Percentiles rank a stretch among this genome's conserved stretches.
These are phyloP conservation scores for Boletellus emodensis DNA, from an alignment of 768 basidiomycete genomes.

Conservation along the genomic window DNA sequence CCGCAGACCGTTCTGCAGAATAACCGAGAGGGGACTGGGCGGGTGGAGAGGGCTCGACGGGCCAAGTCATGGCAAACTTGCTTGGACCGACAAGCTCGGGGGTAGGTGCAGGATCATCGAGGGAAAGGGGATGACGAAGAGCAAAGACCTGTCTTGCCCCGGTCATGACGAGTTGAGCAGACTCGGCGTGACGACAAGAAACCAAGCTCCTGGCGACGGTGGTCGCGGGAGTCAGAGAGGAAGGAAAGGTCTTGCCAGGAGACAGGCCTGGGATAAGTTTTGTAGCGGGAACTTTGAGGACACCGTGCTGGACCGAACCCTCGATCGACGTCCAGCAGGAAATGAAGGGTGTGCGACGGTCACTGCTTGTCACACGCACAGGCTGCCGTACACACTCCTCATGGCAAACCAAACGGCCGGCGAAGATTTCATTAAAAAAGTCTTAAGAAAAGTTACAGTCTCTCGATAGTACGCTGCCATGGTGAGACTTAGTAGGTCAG, in stretches of 20 bases:
- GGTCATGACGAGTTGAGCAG: slow-evolving; percentile 21
- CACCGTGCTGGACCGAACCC: slow-evolving; percentile 18
- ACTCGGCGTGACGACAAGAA: slow-evolving; percentile 8
- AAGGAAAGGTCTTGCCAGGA: slow-evolving; percentile 25
- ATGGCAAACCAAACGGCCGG: slow-evolving; percentile 20
- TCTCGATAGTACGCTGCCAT: slow-evolving; percentile 24
- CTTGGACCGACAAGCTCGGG: slow-evolving; percentile 46
- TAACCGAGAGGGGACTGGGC: slow-evolving; percentile 33
- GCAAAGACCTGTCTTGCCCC: slow-evolving; percentile 38
- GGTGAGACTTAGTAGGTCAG: slow-evolving; percentile 37
- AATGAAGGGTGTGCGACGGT: slow-evolving; percentile 24
- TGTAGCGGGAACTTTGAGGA: slow-evolving; percentile 13
- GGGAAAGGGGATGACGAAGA: slow-evolving; percentile 45
- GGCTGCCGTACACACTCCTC: slow-evolving; percentile 20
- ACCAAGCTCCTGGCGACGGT: slow-evolving; percentile 13
- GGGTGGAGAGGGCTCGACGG: slow-evolving; percentile 41
- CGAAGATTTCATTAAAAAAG: slow-evolving; percentile 29
- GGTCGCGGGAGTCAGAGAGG: slow-evolving; percentile 10
- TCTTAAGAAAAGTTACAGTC: slow-evolving; percentile 13
- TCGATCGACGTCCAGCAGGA: slow-evolving; percentile 25
- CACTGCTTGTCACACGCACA: slow-evolving; percentile 26
- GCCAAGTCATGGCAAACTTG: slow-evolving; percentile 62
- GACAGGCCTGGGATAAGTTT: slow-evolving; percentile 16
- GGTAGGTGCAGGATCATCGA: slow-evolving; percentile 40
- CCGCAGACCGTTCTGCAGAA: slow-evolving; percentile 36